These are phyloP conservation scores for Ophiostoma fasciatum DNA, from an alignment of 2,329 filamentous ascomycete species.

Conservation along the genomic window DNA sequence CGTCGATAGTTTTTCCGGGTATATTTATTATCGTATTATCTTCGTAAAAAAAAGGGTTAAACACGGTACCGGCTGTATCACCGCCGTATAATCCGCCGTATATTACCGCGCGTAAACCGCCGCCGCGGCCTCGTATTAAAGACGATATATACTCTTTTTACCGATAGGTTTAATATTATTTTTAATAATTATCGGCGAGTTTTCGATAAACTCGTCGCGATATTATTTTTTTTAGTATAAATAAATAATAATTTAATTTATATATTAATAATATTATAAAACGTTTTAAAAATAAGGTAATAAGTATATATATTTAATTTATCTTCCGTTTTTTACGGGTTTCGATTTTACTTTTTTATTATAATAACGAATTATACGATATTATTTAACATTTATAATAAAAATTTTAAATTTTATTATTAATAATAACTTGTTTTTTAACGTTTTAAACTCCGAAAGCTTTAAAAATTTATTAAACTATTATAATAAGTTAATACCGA, in stretches of 20 bases:
- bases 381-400: background rate
- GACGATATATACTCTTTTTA: background rate
- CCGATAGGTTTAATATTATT: background rate
- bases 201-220: background rate
- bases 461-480: constrained; percentile 1
- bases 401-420: background rate
- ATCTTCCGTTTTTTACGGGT: background rate
- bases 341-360: background rate
- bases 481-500: background rate
- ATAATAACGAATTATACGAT: background rate
- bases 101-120: too few species aligned
- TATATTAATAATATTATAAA: background rate
- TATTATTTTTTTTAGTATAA: background rate
- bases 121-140: too few species aligned
- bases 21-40: too few species aligned
- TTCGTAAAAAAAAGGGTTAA: background rate
- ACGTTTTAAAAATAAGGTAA: background rate
- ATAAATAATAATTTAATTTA: background rate
- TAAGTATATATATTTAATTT: background rate
- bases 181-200: background rate
- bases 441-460: background rate
- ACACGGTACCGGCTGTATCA: too few species aligned
- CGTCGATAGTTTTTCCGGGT: too few species aligned
- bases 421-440: background rate
- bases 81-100: background rate